Evolutionary conservation across 1,139 yeast genomes (phyloP).

Genomic region (Magnusiomyces fungicola): DNA sequence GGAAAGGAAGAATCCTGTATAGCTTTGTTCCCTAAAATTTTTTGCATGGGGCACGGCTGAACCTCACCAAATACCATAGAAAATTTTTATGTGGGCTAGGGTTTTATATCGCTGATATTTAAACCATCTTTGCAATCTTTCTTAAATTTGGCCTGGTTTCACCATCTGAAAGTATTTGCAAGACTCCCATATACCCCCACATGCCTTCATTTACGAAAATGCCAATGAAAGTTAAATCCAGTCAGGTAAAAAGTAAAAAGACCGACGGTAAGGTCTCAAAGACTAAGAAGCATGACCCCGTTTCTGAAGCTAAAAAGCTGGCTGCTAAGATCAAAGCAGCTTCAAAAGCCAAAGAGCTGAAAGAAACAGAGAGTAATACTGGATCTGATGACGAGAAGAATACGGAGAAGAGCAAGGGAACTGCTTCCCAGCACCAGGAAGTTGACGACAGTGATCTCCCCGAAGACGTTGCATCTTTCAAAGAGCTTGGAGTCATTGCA

Average conservation of each 20-base stretch:
- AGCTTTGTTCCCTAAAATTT: too few relatives aligned
- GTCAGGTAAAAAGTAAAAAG: too few relatives aligned
- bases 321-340: conserved; percentile 3
- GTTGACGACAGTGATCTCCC: not conserved
- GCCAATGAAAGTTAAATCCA: too few relatives aligned
- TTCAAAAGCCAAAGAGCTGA: not conserved
- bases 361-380: not conserved
- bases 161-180: too few relatives aligned
- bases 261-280: not conserved
- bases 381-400: not conserved
- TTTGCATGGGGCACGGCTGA: not conserved
- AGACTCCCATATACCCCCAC: too few relatives aligned
- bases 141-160: too few relatives aligned
- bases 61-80: too few relatives aligned
- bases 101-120: too few relatives aligned
- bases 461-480: conserved; percentile 28
- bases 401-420: not conserved
- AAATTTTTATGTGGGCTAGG: not conserved
- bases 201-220: too few relatives aligned
- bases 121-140: too few relatives aligned
- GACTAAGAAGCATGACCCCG: not conserved
- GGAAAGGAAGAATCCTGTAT: too few relatives aligned
- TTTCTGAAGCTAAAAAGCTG: conserved; percentile 1
- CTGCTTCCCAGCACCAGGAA: not conserved
- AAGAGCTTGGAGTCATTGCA: conserved; percentile 61